Base-by-base conservation (phyloP, 176 grass and related monocot genomes). In the Neostapfia colusana region DNA sequence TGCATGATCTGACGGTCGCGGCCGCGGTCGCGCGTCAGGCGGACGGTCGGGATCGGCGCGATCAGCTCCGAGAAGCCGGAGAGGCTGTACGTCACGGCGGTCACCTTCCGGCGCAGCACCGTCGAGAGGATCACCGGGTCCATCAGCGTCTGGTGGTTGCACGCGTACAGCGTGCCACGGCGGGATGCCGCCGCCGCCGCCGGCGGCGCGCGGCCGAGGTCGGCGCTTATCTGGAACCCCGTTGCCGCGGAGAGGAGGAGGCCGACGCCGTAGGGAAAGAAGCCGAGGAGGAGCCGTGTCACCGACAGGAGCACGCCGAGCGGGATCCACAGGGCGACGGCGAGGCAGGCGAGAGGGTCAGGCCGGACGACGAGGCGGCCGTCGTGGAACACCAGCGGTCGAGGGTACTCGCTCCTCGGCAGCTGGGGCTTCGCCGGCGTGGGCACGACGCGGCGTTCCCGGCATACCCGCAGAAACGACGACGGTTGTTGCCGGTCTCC, bases 121-220 rank as follows among this genome's bases (percentile, higher is more conserved):
- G 64, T 84, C 11, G 85, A 75, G 13, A 95, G 45, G 26, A 95
- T 58, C 79, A 89, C 88, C 4, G 92, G 88, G 76, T 95, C 92
- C 74, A 95, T 74, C 23, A 91, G 85, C 24, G 83, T 91, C 68
- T 83, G 92, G 69, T 95, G 92, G 40, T 91, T 95, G 86, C 92
- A 95, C 9, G 85, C 83, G 62, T 82, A 95, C 42, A 95, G 24
- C 17, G 80, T 79, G 59, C 82, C 82, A 18, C 18, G 31, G 31
- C 31, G 31, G 31, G 18, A 6, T 79, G 51, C 79, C 82, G 50
- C 18, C 8, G 18, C 18, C 76, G 51, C 79, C 82, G 50, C 18
- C 8, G 8, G n/a, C 12, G 67, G 3, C 0, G 73, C 31, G 31
- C 31, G 31, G 31, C 3, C 3, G 44, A 60, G 25, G 5, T 43